These are phyloP conservation scores for Vigna nakashimae DNA, from an alignment of 306 rosid genomes.

Conservation along the genomic window DNA sequence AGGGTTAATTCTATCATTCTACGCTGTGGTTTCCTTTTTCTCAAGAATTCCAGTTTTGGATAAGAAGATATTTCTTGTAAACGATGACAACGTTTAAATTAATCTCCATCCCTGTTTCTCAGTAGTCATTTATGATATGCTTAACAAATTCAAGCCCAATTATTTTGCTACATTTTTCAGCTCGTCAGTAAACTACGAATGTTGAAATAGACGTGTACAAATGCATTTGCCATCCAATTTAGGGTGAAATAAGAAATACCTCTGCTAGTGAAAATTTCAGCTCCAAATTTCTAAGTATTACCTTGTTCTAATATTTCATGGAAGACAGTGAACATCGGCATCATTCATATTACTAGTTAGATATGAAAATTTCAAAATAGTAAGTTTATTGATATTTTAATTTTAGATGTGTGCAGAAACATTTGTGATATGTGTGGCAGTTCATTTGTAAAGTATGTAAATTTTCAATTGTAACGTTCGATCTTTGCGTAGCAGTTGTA, in stretches of 20 bases:
- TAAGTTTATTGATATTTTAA: background rate
- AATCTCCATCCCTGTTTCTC: background rate
- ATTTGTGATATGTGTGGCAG: background rate
- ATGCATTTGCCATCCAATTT: slow-evolving; percentile 9
- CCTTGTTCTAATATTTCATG: background rate
- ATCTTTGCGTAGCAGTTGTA: background rate
- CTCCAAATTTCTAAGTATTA: background rate
- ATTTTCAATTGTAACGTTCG: background rate
- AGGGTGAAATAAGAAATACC: background rate
- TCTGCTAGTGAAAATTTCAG: background rate
- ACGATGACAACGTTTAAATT: background rate
- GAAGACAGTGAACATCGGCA: background rate
- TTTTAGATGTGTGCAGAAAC: background rate
- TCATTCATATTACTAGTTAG: background rate
- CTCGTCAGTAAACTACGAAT: background rate
- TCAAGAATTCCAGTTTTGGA: slow-evolving; percentile 20
- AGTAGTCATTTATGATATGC: background rate
- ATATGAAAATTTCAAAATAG: background rate
- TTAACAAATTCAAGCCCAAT: background rate
- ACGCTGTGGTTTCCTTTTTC: background rate
- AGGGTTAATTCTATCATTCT: slow-evolving; percentile 1
- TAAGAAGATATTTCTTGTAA: slow-evolving; percentile 19
- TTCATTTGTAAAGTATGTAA: background rate
- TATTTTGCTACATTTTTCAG: slow-evolving; percentile 2
- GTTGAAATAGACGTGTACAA: background rate